Evolutionary conservation across 371 early-diverging fungal species (phyloP).

Genomic region (Lichtheimia corymbifera): DNA sequence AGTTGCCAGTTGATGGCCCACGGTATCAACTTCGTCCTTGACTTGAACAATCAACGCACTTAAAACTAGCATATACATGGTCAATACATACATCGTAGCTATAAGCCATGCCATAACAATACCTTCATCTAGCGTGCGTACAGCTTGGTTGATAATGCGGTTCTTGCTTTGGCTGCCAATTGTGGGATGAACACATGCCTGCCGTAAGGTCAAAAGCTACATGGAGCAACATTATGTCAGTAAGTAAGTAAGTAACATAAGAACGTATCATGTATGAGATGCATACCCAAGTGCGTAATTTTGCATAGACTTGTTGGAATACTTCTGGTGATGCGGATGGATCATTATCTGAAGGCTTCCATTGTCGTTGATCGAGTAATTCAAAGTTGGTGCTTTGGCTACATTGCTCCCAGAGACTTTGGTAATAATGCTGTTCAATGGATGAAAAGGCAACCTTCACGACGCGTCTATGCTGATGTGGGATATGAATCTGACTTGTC

Average conservation of each 20-base stretch:
- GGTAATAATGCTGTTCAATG: conserved; percentile 67
- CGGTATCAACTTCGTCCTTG: conserved; percentile 22
- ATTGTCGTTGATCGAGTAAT: conserved; percentile 23
- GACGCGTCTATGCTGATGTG: conserved; percentile 50
- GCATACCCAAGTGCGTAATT: conserved; percentile 30
- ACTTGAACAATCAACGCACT: conserved; percentile 46
- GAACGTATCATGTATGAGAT: not conserved
- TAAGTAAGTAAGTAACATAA: not conserved
- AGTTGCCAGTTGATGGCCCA: conserved; percentile 10
- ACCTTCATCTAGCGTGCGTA: conserved; percentile 27
- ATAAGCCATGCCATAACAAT: not conserved
- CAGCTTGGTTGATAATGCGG: conserved; percentile 10
- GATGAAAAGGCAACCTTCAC: conserved; percentile 55
- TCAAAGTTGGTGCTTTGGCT: conserved; percentile 17
- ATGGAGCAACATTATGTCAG: not conserved
- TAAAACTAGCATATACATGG: conserved; percentile 32
- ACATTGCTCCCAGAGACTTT: conserved; percentile 54
- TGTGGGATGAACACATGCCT: conserved; percentile 41
- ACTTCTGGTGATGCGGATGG: not conserved
- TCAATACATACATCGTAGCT: conserved; percentile 3
- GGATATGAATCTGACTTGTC: conserved; percentile 55
- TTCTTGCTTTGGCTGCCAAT: conserved; percentile 20
- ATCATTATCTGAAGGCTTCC: conserved; percentile 16
- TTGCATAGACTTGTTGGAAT: conserved; percentile 5
- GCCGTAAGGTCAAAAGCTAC: conserved; percentile 32